Evolutionary conservation across 129 eudicot genomes (phyloP).

Genomic region (Rutidosis leptorrhynchoides): DNA sequence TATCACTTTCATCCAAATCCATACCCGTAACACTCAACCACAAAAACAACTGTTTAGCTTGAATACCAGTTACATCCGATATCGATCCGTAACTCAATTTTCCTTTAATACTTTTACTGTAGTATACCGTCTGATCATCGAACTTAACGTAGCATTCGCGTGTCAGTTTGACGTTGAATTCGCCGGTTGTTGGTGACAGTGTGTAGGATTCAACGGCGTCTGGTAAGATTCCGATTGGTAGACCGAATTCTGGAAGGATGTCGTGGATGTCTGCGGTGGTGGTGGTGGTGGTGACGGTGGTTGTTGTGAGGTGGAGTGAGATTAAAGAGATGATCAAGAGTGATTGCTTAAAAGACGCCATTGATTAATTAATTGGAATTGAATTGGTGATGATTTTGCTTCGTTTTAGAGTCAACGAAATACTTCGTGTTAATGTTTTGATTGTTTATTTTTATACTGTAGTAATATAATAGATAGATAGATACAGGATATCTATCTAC

Average conservation of each 20-base stretch:
- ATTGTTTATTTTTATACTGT: too few species aligned
- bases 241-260: slow-evolving; percentile 56
- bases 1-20: slow-evolving; percentile 39
- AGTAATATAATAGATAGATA: too few species aligned
- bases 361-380: too few species aligned
- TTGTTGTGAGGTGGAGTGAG: slow-evolving; percentile 19
- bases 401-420: not conserved
- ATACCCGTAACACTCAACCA: slow-evolving; percentile 74
- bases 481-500: too few species aligned
- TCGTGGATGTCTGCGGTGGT: slow-evolving; percentile 55
- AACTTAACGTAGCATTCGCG: slow-evolving; percentile 65
- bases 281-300: not conserved
- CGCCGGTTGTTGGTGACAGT: slow-evolving; percentile 44
- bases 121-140: slow-evolving; percentile 59
- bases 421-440: too few species aligned
- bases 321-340: slow-evolving; percentile 26
- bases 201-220: slow-evolving; percentile 55
- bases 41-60: slow-evolving; percentile 62
- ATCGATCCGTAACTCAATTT: slow-evolving; percentile 59
- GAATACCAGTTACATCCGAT: slow-evolving; percentile 66
- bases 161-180: slow-evolving; percentile 46
- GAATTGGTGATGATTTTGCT: not conserved
- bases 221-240: slow-evolving; percentile 75
- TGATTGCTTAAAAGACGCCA: slow-evolving; percentile 25
- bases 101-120: slow-evolving; percentile 45